These are phyloP conservation scores for Verticillium nubilum DNA, from an alignment of 2,329 filamentous ascomycete genomes.

Conservation along the genomic window DNA sequence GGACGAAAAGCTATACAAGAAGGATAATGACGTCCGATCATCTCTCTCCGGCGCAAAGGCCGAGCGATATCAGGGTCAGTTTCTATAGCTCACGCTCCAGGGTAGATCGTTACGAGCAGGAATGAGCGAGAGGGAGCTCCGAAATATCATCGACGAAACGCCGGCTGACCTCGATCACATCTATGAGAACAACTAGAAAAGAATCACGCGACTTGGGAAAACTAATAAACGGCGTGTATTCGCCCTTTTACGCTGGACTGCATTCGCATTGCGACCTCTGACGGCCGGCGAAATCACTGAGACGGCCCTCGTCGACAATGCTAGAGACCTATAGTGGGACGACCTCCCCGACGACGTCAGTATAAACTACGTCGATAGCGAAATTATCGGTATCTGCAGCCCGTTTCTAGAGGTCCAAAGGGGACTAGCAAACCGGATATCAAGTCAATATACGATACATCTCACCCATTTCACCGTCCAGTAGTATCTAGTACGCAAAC, in stretches of 20 bases:
- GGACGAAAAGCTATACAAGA: slow-evolving; percentile 19
- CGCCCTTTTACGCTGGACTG: slow-evolving; percentile 22
- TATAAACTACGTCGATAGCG: slow-evolving; percentile 20
- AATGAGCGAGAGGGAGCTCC: slow-evolving; percentile 21
- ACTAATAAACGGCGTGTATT: slow-evolving; percentile 17
- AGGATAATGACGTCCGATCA: slow-evolving; percentile 10
- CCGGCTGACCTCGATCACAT: slow-evolving; percentile 20
- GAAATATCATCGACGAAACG: slow-evolving; percentile 17
- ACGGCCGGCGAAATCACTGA: slow-evolving; percentile 16
- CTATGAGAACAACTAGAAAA: slow-evolving; percentile 24
- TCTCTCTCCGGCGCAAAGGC: slow-evolving; percentile 19
- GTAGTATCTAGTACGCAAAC: slow-evolving; percentile 13
- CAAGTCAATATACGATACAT: slow-evolving; percentile 3
- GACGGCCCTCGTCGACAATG: slow-evolving; percentile 16
- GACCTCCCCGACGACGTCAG: slow-evolving; percentile 20
- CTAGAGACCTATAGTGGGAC: slow-evolving; percentile 12
- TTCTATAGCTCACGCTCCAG: slow-evolving; percentile 26
- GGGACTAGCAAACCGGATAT: rapidly evolving
- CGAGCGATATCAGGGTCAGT: slow-evolving; percentile 23
- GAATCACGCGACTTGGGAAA: slow-evolving; percentile 10
- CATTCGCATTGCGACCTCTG: slow-evolving; percentile 17
- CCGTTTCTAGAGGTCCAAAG: slow-evolving; percentile 20
- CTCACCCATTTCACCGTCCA: slow-evolving; percentile 15
- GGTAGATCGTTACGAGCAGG: slow-evolving; percentile 16
- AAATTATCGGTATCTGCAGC: slow-evolving; percentile 21